These are phyloP conservation scores for Lodderomyces jiufengensis DNA, from an alignment of 1,139 yeast species.

Conservation along the genomic window DNA sequence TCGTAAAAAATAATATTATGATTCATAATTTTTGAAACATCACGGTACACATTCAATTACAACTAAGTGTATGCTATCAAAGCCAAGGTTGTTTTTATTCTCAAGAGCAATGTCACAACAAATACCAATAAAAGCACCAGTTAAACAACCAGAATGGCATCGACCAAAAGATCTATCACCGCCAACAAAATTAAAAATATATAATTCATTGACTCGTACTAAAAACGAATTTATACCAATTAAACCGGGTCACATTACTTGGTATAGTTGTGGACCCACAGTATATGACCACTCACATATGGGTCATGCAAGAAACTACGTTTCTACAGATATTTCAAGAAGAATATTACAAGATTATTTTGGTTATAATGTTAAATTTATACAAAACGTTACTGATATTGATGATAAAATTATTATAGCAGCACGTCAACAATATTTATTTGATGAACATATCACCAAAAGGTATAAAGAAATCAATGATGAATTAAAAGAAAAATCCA, in stretches of 20 bases:
- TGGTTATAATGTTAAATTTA: constrained; percentile 80
- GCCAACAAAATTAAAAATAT: constrained; percentile 33
- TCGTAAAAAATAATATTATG: too few relatives aligned
- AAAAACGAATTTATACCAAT: constrained; percentile 75
- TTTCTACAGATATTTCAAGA: constrained; percentile 88
- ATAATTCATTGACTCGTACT: constrained; percentile 79
- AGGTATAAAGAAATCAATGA: constrained; percentile 29
- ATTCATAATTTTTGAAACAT: too few relatives aligned
- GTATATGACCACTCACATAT: constrained; percentile 96
- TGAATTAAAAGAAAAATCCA: constrained; percentile 37
- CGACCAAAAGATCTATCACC: constrained; percentile 20
- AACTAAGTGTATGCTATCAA: too few relatives aligned
- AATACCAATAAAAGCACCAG: constrained; percentile 12
- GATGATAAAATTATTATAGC: constrained; percentile 95
- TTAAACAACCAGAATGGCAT: constrained; percentile 41
- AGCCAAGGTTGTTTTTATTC: not conserved
- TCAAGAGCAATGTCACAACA: not conserved
- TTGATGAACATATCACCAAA: constrained; percentile 50
- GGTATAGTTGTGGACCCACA: constrained; percentile 99
- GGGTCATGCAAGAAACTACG: constrained; percentile 99
- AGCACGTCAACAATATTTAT: constrained; percentile 85
- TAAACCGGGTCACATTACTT: constrained; percentile 61
- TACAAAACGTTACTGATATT: constrained; percentile 95
- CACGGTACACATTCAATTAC: too few relatives aligned
- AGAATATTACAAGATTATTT: constrained; percentile 85